phyloP scores from a whole-genome alignment of 768 basidiomycete genomes.

The Leccinum ochraceum region DNA sequence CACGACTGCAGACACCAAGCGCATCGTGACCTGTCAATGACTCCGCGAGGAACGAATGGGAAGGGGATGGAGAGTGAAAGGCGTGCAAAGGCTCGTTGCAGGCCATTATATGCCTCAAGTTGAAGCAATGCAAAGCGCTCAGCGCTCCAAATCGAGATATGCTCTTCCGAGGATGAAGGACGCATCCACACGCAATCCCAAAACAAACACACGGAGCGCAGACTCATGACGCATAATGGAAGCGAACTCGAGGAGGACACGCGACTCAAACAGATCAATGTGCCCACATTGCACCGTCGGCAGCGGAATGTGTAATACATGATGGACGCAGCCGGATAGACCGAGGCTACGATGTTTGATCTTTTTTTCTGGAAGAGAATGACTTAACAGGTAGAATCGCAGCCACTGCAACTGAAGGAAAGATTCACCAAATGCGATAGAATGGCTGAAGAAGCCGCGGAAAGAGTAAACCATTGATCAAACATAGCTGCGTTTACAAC shows the following conservation, averaged over 20 bases:
- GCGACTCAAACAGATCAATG: background rate
- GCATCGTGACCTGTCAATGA: slow-evolving; percentile 11
- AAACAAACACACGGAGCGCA: background rate
- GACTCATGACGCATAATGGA: background rate
- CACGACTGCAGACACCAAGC: slow-evolving; percentile 15
- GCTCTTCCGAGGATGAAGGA: slow-evolving; percentile 3
- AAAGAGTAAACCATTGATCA: background rate
- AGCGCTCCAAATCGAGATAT: slow-evolving; percentile 8
- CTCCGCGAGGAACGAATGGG: slow-evolving; percentile 1
- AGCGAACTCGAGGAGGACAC: background rate
- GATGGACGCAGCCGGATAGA: background rate
- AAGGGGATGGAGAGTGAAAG: slow-evolving; percentile 1
- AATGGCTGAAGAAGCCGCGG: background rate
- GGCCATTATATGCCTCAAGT: slow-evolving; percentile 19
- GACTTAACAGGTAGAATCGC: background rate
- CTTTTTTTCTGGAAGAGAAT: background rate
- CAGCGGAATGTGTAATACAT: background rate
- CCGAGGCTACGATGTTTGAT: background rate
- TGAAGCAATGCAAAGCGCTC: slow-evolving; percentile 2
- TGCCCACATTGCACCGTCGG: background rate
- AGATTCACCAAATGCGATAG: background rate
- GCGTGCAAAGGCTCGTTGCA: slow-evolving; percentile 1
- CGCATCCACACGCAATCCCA: background rate
- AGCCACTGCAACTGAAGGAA: background rate
- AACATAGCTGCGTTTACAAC: background rate